phyloP scores from a whole-genome alignment of 73 alveolate species.

The Symbiodinium pilosum region DNA sequence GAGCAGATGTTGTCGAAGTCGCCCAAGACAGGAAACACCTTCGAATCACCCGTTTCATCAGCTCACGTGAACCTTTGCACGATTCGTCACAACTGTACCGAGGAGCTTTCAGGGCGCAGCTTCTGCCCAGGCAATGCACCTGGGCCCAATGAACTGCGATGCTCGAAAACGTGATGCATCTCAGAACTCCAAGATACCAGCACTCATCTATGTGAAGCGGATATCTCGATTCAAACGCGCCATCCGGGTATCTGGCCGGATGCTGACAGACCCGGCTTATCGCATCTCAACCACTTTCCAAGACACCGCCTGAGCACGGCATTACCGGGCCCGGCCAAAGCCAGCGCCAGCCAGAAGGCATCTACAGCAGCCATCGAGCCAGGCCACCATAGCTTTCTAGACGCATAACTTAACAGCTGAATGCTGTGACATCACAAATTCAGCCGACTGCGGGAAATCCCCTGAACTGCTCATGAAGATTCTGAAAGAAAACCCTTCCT shows the following conservation, averaged over 20 bases:
- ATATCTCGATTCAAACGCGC: constrained; percentile 74
- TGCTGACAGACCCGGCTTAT: not conserved
- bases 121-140: constrained; percentile 70
- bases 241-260: constrained; percentile 76
- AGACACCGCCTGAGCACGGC: not conserved
- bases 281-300: not conserved
- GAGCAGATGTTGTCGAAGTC: constrained; percentile 61
- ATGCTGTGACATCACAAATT: too few species aligned
- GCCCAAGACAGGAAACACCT: constrained; percentile 67
- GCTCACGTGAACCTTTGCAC: not conserved
- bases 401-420: too few species aligned
- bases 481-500: too few species aligned
- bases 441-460: too few species aligned
- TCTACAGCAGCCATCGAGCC: not conserved
- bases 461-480: too few species aligned
- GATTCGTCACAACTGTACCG: not conserved
- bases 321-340: not conserved
- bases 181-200: too few species aligned
- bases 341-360: not conserved
- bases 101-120: too few species aligned
- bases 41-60: not conserved
- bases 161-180: too few species aligned
- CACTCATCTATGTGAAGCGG: constrained; percentile 90
- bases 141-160: too few species aligned
- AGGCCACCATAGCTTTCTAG: not conserved